phyloP scores from a whole-genome alignment of 306 rosid species.

The Cicer bijugum region DNA sequence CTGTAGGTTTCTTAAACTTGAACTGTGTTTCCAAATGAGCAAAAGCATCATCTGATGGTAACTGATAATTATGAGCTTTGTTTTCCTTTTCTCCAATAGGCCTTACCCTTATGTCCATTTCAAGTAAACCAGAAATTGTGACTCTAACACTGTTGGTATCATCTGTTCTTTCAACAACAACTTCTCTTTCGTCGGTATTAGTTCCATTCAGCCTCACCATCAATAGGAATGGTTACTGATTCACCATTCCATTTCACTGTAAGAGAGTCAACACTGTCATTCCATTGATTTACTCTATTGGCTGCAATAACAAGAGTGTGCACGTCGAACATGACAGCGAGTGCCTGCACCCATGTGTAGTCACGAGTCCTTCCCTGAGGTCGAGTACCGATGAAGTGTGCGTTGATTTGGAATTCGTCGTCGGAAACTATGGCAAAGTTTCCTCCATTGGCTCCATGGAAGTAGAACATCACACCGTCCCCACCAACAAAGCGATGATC shows the following conservation, averaged over 20 bases:
- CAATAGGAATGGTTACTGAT: constrained; percentile 46
- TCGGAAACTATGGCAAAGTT: constrained; percentile 74
- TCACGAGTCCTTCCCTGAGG: constrained; percentile 81
- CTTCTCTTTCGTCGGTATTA: constrained; percentile 56
- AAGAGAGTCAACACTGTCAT: constrained; percentile 63
- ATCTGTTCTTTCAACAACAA: constrained; percentile 72
- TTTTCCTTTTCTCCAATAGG: constrained; percentile 73
- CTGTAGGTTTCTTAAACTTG: constrained; percentile 56
- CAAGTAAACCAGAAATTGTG: constrained; percentile 56
- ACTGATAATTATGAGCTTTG: constrained; percentile 70
- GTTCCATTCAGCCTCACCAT: constrained; percentile 70
- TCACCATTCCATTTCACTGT: constrained; percentile 67
- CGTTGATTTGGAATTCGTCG: constrained; percentile 68
- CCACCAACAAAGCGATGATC: constrained; percentile 87
- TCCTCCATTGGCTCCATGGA: constrained; percentile 78
- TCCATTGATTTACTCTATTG: constrained; percentile 66
- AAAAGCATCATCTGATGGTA: constrained; percentile 65
- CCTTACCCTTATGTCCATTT: constrained; percentile 65
- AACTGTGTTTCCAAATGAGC: constrained; percentile 80
- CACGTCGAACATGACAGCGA: constrained; percentile 64
- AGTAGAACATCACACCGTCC: constrained; percentile 86
- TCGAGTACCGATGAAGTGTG: constrained; percentile 73
- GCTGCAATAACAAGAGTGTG: constrained; percentile 77
- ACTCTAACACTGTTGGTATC: constrained; percentile 65
- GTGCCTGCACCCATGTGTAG: constrained; percentile 85